Conservation (phyloP, 805 yeast genomes). For the Cyberlindnera xylosilytica region DNA sequence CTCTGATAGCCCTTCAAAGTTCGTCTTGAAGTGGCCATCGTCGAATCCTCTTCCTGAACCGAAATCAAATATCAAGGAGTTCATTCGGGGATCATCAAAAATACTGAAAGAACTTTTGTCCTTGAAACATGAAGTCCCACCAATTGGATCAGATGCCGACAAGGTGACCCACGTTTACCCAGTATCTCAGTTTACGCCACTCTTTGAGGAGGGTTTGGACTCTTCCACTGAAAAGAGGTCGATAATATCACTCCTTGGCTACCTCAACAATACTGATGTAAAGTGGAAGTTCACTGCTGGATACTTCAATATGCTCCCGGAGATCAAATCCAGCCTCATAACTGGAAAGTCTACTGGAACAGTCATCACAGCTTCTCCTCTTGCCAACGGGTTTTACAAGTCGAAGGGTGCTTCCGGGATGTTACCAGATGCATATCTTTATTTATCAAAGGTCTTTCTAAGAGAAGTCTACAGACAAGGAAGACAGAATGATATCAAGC, state of each 20-base stretch:
- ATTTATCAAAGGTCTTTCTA: constrained; percentile 68
- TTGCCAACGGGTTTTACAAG: constrained; percentile 89
- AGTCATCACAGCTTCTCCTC: constrained; percentile 88
- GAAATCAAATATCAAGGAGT: constrained; percentile 45
- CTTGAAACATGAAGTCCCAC: constrained; percentile 30
- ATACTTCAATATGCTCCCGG: constrained; percentile 86
- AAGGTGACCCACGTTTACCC: constrained; percentile 77
- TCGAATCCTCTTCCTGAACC: constrained; percentile 70
- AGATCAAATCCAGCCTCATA: constrained; percentile 57
- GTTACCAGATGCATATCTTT: constrained; percentile 83
- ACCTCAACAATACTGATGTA: constrained; percentile 49
- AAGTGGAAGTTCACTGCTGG: constrained; percentile 94
- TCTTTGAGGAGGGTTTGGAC: constrained; percentile 57
- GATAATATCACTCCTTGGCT: constrained; percentile 56
- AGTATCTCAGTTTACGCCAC: constrained; percentile 85
- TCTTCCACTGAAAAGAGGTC: constrained; percentile 81
- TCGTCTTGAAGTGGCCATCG: constrained; percentile 70
- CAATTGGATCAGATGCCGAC: constrained; percentile 11
- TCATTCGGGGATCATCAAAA: constrained; percentile 52
- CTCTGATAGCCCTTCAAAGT: constrained; percentile 43
- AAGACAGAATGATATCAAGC: constrained; percentile 43
- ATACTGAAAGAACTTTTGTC: constrained; percentile 58
- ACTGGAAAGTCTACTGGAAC: constrained; percentile 57
- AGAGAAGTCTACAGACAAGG: constrained; percentile 42
- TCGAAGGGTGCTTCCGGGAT: constrained; percentile 78